Evolutionary conservation across 768 basidiomycete species (phyloP).

Genomic region (Phallus indusiatus): DNA sequence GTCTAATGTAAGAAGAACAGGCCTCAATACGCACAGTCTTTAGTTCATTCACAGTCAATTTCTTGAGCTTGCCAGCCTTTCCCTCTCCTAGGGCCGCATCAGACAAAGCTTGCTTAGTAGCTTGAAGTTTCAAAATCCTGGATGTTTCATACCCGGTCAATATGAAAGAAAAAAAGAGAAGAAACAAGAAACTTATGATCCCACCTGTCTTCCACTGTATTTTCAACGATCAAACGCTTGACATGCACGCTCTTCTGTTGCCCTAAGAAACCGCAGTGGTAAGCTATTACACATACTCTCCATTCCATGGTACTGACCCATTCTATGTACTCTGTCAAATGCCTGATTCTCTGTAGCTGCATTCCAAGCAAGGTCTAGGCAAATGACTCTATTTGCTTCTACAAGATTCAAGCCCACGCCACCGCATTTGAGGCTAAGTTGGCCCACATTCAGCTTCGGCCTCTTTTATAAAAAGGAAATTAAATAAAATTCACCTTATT

Average conservation of each 20-base stretch:
- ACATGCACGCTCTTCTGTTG: slow-evolving; percentile 62
- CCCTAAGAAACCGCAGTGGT: slow-evolving; percentile 16
- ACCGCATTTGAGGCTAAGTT: slow-evolving; percentile 46
- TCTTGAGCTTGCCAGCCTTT: slow-evolving; percentile 47
- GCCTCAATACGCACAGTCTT: slow-evolving; percentile 38
- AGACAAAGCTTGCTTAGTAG: slow-evolving; percentile 56
- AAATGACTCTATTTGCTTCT: slow-evolving; percentile 59
- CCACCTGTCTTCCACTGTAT: slow-evolving; percentile 70
- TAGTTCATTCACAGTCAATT: slow-evolving; percentile 61
- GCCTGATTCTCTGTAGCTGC: slow-evolving; percentile 65
- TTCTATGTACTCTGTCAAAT: slow-evolving; percentile 49
- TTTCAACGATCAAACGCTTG: slow-evolving; percentile 53
- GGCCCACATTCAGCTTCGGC: not conserved
- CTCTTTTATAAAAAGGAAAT: not conserved
- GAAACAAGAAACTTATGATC: not conserved
- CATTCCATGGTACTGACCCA: slow-evolving; percentile 22
- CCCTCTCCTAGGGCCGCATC: slow-evolving; percentile 69
- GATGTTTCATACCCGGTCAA: not conserved
- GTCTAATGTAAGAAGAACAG: not conserved
- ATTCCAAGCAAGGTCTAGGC: slow-evolving; percentile 70
- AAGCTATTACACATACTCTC: slow-evolving; percentile 11
- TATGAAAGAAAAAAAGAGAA: not conserved
- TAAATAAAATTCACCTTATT: slow-evolving; percentile 38
- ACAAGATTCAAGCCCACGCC: slow-evolving; percentile 65
- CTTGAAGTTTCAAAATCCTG: slow-evolving; percentile 63